phyloP scores from a whole-genome alignment of 2,329 filamentous ascomycete species.

The Alternaria angustiovoidea region DNA sequence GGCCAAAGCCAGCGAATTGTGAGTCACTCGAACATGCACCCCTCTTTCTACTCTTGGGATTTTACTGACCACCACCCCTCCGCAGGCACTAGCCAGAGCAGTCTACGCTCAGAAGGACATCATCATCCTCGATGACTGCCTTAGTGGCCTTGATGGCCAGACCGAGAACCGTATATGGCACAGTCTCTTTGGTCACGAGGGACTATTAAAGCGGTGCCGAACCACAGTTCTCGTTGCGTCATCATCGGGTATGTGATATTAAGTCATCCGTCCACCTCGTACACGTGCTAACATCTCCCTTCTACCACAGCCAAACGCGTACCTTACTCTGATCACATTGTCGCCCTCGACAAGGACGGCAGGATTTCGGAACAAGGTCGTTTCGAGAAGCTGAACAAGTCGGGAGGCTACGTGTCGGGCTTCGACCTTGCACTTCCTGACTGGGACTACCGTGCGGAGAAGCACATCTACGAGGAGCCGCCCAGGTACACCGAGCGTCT shows the following conservation, averaged over 20 bases:
- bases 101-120: slow-evolving; percentile 60
- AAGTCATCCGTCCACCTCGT: neutral
- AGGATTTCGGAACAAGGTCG: slow-evolving; percentile 52
- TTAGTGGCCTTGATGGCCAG: slow-evolving; percentile 60
- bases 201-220: slow-evolving; percentile 54
- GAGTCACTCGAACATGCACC: slow-evolving; percentile 28
- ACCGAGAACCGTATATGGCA: slow-evolving; percentile 61
- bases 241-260: slow-evolving; percentile 36
- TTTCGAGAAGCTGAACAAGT: slow-evolving; percentile 49
- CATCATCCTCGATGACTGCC: slow-evolving; percentile 61
- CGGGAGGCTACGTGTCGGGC: slow-evolving; percentile 45
- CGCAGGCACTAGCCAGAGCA: slow-evolving; percentile 60
- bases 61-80: slow-evolving; percentile 16
- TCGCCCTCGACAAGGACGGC: slow-evolving; percentile 50
- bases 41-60: slow-evolving; percentile 14
- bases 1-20: slow-evolving; percentile 62
- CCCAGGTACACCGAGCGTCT: slow-evolving; percentile 40
- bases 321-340: slow-evolving; percentile 53
- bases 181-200: slow-evolving; percentile 56
- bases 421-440: slow-evolving; percentile 45
- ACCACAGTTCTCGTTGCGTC: slow-evolving; percentile 47
- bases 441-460: slow-evolving; percentile 42
- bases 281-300: slow-evolving; percentile 8
- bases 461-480: slow-evolving; percentile 41
- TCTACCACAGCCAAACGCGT: slow-evolving; percentile 39